Percentiles rank a stretch among this genome's conserved stretches.
Conservation (phyloP, 306 rosid species). For the Cicer judaicum region DNA sequence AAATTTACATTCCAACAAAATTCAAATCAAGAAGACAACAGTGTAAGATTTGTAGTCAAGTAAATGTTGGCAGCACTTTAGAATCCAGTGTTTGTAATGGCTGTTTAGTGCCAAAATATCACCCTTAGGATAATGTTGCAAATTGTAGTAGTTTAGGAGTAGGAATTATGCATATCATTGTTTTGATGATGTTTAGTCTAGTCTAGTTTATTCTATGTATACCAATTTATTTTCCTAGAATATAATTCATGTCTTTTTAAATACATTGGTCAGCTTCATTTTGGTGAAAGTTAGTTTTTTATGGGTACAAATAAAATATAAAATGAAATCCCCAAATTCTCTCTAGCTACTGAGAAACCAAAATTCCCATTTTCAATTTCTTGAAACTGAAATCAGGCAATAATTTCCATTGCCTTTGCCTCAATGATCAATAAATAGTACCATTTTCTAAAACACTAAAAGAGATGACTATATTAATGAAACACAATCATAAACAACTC, state of each 20-base stretch:
- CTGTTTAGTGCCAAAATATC: slow-evolving; percentile 7
- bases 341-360: neutral
- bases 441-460: slow-evolving; percentile 20
- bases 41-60: slow-evolving; percentile 21
- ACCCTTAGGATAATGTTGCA: slow-evolving; percentile 26
- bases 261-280: neutral
- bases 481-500: neutral
- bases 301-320: neutral
- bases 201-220: slow-evolving; percentile 18
- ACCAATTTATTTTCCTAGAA: slow-evolving; percentile 34
- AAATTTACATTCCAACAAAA: slow-evolving; percentile 2
- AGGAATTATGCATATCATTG: slow-evolving; percentile 39
- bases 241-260: slow-evolving; percentile 11
- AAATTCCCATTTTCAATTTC: too few species aligned
- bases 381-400: slow-evolving; percentile 9
- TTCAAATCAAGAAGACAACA: slow-evolving; percentile 22
- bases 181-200: slow-evolving; percentile 42
- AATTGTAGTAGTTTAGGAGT: slow-evolving; percentile 36
- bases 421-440: neutral
- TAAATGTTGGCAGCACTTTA: too few species aligned
- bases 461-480: slow-evolving; percentile 14
- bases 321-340: neutral
- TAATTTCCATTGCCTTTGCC: neutral
- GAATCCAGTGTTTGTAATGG: neutral
- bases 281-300: slow-evolving; percentile 2